Conservation (phyloP, 192 early-diverging fungal species). For the Chytriomyces hyalinus region DNA sequence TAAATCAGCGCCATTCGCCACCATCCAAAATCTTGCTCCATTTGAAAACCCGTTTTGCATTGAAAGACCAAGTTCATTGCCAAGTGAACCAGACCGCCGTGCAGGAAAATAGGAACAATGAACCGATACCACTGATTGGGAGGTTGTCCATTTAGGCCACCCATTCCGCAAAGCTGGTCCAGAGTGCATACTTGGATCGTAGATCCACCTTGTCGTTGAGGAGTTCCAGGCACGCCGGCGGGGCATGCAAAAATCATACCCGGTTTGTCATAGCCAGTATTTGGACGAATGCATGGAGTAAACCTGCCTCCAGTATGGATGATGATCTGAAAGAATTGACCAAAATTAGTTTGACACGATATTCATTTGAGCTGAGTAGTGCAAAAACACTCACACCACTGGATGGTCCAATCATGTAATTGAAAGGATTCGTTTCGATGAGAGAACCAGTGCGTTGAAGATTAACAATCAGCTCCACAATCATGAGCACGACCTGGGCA, state of each 20-base stretch:
- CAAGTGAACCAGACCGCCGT: constrained; percentile 81
- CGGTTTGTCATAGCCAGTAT: constrained; percentile 23
- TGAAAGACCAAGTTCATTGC: constrained; percentile 78
- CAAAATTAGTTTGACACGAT: constrained; percentile 21
- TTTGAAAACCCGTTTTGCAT: constrained; percentile 65
- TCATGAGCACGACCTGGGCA: constrained; percentile 44
- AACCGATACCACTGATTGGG: constrained; percentile 85
- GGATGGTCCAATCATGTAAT: constrained; percentile 83
- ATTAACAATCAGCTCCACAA: constrained; percentile 52
- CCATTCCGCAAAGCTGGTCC: constrained; percentile 66
- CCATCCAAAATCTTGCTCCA: constrained; percentile 80
- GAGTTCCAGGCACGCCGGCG: constrained; percentile 40
- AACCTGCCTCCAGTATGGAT: constrained; percentile 77
- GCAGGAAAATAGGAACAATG: constrained; percentile 80
- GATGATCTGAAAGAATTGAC: constrained; percentile 53
- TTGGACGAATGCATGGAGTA: constrained; percentile 76
- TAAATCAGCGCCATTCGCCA: constrained; percentile 76
- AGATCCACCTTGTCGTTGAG: background rate
- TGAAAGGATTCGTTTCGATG: constrained; percentile 73
- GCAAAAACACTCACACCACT: constrained; percentile 37
- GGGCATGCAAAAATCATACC: constrained; percentile 48
- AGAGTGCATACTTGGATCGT: constrained; percentile 55
- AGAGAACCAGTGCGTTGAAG: constrained; percentile 60
- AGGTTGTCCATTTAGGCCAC: constrained; percentile 52
- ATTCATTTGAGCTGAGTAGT: background rate